Evolutionary conservation across 345 rosid species (phyloP), one percentile per base, ranked within the genome.

Genomic region (Gossypium australe): DNA sequence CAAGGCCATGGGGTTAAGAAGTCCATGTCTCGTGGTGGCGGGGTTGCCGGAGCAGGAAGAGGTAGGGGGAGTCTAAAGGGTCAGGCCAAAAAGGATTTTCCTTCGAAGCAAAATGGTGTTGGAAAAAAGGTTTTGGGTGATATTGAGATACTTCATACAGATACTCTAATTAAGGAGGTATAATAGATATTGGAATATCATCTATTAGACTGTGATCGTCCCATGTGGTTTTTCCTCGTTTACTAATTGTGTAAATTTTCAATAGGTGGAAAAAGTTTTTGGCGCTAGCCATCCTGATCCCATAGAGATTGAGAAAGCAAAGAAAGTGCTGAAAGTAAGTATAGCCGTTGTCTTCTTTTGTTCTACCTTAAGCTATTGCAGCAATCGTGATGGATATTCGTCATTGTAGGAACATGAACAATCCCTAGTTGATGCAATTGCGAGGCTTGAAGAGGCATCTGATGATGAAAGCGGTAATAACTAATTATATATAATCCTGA

Each of bases 391-490:
- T 38, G 47, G 64, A 47, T 71, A 25, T 47, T 73, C 58, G 57
- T 57, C 29, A 45, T 59, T 75, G 82, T 81, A 95, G 99, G 94
- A 95, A 43, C 98, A 93, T 52, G 98, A 95, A 81, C 89, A 84
- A 85, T 96, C 96, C 70, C 93, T 95, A 66, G 78, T 91, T 16
- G 90, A 87, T 34, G 99, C 98, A 48, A 95, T 95, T 69, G 89
- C 98, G 9, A 89, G 82, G 87, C 96, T 95, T 48, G 94, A 91
- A 85, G 98, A 90, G 76, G 92, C 94, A 66, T 91, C 98, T 80
- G 99, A 93, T 51, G 97, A 92, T 79, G 98, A 93, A 88, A 95
- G 98, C 67, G 99, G 98, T 90, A 93, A 91, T 89, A 84, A 85
- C 90, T 87, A 80, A 89, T 72, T 86, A 75, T 82, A 78, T 77